phyloP scores from a whole-genome alignment of 768 basidiomycete species.

The Cantharellus anzutake region DNA sequence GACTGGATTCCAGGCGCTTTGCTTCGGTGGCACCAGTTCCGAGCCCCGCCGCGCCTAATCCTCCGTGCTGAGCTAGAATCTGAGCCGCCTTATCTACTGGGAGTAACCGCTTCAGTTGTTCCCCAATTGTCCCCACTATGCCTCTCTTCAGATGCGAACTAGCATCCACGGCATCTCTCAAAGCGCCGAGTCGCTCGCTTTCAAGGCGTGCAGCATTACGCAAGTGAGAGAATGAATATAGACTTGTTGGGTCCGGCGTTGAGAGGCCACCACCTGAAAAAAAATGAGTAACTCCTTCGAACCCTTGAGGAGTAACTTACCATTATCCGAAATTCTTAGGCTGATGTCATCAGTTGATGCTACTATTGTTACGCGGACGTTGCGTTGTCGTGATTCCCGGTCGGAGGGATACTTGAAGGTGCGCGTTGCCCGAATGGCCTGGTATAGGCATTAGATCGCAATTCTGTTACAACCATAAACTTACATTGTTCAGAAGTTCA shows the following conservation, averaged over 20 bases:
- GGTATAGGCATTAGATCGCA: not conserved
- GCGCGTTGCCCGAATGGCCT: conserved; percentile 42
- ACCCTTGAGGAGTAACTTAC: conserved; percentile 18
- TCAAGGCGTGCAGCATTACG: conserved; percentile 57
- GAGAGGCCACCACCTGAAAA: conserved; percentile 53
- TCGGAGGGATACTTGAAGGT: conserved; percentile 11
- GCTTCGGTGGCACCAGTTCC: not conserved
- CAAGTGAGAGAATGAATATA: conserved; percentile 79
- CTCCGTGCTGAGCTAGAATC: not conserved
- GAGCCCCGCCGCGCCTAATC: not conserved
- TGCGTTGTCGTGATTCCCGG: conserved; percentile 23
- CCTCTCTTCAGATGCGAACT: conserved; percentile 23
- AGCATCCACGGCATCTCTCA: conserved; percentile 41
- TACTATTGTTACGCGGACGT: conserved; percentile 56
- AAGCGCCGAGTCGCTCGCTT: conserved; percentile 42
- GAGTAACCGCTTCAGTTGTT: conserved; percentile 42
- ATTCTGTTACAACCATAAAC: conserved; percentile 10
- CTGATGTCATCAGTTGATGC: conserved; percentile 53
- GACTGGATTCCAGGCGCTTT: not conserved
- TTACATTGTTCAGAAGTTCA: conserved; percentile 75
- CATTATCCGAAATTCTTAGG: conserved; percentile 83
- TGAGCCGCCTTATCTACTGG: conserved; percentile 5
- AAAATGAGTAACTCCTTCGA: not conserved
- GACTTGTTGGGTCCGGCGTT: conserved; percentile 41
- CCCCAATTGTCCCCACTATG: conserved; percentile 58